A percentile compares a stretch with the other conserved stretches of the same genome.
Evolutionary conservation across 352 stramenopile species (phyloP).

Genomic region (Globisporangium lucens): DNA sequence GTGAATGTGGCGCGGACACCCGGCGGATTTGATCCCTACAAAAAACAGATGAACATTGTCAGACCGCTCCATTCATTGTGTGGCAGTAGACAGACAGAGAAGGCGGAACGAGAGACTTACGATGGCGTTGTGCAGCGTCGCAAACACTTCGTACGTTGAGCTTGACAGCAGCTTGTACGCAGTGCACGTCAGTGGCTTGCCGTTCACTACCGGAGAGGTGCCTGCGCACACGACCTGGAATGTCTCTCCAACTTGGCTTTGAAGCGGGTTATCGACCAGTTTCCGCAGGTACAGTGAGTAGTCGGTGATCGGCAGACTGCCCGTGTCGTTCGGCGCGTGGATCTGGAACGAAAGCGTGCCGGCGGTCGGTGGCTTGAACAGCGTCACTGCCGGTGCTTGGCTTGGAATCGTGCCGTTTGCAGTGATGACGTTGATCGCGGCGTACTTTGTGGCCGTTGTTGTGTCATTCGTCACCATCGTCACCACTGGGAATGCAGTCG

Average conservation of each 20-base stretch:
- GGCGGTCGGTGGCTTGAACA: constrained; percentile 23
- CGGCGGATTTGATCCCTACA: constrained; percentile 32
- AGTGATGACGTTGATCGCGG: constrained; percentile 23
- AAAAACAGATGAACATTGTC: neutral
- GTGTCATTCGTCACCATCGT: neutral
- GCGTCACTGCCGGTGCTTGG: constrained; percentile 14
- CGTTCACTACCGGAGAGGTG: neutral
- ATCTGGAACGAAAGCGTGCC: constrained; percentile 43
- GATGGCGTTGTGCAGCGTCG: constrained; percentile 33
- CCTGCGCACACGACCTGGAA: constrained; percentile 11
- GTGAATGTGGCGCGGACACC: constrained; percentile 19
- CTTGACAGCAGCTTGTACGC: constrained; percentile 32
- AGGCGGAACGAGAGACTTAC: constrained; percentile 19
- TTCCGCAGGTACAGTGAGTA: constrained; percentile 37
- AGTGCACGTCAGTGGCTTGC: constrained; percentile 23
- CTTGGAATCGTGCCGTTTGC: constrained; percentile 19
- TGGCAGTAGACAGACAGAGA: neutral
- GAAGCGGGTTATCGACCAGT: neutral
- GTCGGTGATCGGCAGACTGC: constrained; percentile 30
- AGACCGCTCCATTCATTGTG: neutral
- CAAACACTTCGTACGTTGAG: constrained; percentile 50
- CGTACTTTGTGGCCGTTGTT: neutral
- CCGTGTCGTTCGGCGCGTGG: constrained; percentile 24
- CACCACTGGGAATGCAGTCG: constrained; percentile 21
- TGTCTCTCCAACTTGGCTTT: neutral